Evolutionary conservation across 805 yeast species (phyloP).

Genomic region (Pichia thaimueangensis): DNA sequence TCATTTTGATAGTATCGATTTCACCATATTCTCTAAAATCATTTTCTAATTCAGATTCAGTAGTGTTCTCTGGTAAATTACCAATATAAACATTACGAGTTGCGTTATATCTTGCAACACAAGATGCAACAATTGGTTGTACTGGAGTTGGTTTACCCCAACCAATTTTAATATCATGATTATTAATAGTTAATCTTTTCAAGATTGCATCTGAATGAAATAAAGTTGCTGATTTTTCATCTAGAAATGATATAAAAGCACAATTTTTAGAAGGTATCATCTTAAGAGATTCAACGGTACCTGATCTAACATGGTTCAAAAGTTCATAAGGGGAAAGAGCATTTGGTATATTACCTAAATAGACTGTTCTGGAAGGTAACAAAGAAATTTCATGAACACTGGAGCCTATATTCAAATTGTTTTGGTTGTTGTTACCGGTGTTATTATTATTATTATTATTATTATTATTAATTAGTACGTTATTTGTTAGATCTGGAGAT

Average conservation of each 20-base stretch:
- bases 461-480: too few species aligned
- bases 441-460: not conserved
- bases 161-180: constrained; percentile 78
- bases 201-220: constrained; percentile 92
- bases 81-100: constrained; percentile 93
- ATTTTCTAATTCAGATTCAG: constrained; percentile 58
- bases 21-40: constrained; percentile 73
- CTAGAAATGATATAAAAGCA: constrained; percentile 86
- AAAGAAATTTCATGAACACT: constrained; percentile 14
- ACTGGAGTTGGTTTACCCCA: constrained; percentile 86
- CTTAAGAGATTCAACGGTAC: constrained; percentile 74
- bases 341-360: constrained; percentile 82
- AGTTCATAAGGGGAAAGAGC: constrained; percentile 75
- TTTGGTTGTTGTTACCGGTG: not conserved
- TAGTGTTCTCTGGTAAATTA: constrained; percentile 50
- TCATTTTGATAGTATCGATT: constrained; percentile 77
- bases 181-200: constrained; percentile 72
- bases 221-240: constrained; percentile 79
- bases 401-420: not conserved
- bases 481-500: constrained; percentile 5
- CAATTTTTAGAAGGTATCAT: constrained; percentile 80
- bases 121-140: constrained; percentile 64
- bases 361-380: constrained; percentile 68
- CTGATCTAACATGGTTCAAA: constrained; percentile 85
- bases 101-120: constrained; percentile 81